These are phyloP conservation scores for Amorphotheca resinae DNA, from an alignment of 495 filamentous ascomycete species.

Conservation along the genomic window DNA sequence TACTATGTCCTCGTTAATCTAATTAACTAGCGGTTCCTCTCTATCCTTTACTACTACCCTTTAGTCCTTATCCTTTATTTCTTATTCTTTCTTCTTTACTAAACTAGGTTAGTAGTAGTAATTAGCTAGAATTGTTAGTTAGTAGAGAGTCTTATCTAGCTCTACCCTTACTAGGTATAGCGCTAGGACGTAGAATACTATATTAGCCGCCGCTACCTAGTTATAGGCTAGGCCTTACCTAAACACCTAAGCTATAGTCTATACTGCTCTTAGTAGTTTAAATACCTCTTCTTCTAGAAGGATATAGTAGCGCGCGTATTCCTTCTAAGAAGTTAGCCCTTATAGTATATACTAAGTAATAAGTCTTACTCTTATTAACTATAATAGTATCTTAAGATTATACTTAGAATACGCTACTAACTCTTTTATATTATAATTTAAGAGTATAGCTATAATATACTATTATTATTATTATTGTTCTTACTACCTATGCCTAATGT, in stretches of 20 bases:
- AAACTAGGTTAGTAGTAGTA: background rate
- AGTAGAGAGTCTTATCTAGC: background rate
- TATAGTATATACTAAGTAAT: background rate
- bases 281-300: background rate
- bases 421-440: background rate
- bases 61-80: background rate
- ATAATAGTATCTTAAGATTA: too few relatives aligned
- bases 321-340: background rate
- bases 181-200: background rate
- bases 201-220: too few relatives aligned
- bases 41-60: too few relatives aligned
- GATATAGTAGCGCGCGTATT: background rate
- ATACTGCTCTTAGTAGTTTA: background rate
- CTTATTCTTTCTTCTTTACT: background rate
- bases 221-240: too few relatives aligned
- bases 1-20: too few relatives aligned
- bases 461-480: too few relatives aligned
- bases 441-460: too few relatives aligned
- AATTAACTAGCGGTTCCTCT: too few relatives aligned
- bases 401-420: background rate
- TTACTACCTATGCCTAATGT: too few relatives aligned
- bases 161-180: background rate
- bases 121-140: background rate
- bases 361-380: background rate
- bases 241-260: too few relatives aligned